Evolutionary conservation across 2,329 filamentous ascomycete species (phyloP), one percentile per base, ranked within the genome.

Genomic region (Phyllachora maydis): DNA sequence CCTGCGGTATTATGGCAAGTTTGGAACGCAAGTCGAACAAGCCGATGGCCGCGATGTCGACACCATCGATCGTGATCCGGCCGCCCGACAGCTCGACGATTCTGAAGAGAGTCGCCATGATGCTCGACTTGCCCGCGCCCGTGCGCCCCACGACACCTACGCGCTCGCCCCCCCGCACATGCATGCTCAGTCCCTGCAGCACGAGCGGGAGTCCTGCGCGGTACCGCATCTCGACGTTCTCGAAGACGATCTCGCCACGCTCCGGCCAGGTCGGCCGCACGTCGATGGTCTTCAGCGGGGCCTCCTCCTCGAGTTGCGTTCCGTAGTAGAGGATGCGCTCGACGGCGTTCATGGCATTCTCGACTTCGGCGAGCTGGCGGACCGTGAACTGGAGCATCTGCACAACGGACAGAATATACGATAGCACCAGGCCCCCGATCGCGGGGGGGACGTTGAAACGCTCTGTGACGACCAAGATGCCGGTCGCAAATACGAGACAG

Each of bases 261-360:
- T 90, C 72, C 0, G 88, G 88, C 88, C 88, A 98, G 11, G 59
- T 60, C 1, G 65, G 52, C 11, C 68, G 65, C 3, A 92, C 65
- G 4, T 82, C 65, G 23, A 71, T 45, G 19, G 78, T 72, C 37
- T 83, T 76, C 2, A 83, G 56, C 0, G 83, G 79, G 0, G 85
- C 79, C 46, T 95, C 88, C 41, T 92, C 75, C 32, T 91, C 82
- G 4, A 98, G 63, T 35, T 78, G 50, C 1, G 67, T 79, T 26
- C 79, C 83, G 43, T 95, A 95, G 52, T 91, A 81, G 42, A 82
- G 70, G 16, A 95, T 58, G 23, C 88, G 73, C 49, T 95, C 85
- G 0, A 90, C 88, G 0, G 83, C 73, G 44, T 93, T 95, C 85
- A 95, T 95, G 41, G 83, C 81, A 49, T 93, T 95, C 47, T 95